Percentiles rank a stretch among this genome's conserved stretches.
These are phyloP conservation scores for Colletotrichum sansevieriae DNA, from an alignment of 2,329 filamentous ascomycete species.

Conservation along the genomic window DNA sequence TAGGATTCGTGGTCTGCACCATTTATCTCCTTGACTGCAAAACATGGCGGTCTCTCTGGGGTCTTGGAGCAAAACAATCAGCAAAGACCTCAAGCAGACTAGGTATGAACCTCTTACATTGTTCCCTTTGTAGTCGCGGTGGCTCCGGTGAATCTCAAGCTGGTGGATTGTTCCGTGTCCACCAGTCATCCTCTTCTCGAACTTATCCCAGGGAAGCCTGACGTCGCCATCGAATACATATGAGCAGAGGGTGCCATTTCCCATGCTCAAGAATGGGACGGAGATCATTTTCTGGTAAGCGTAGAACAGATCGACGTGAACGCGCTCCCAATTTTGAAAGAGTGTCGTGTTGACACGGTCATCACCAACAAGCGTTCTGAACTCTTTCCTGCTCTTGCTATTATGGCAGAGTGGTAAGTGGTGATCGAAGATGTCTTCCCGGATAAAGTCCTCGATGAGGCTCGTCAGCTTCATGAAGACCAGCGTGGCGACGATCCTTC, in stretches of 20 bases:
- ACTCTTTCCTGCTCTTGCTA: conserved; percentile 16
- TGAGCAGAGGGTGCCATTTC: background rate
- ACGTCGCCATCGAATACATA: conserved; percentile 11
- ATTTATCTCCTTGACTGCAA: conserved; percentile 33
- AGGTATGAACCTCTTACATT: background rate
- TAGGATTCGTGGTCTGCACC: conserved; percentile 7
- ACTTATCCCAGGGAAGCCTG: conserved; percentile 13
- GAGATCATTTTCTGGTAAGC: conserved; percentile 24
- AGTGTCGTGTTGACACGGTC: background rate
- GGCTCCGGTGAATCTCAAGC: conserved; percentile 13
- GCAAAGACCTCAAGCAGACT: background rate
- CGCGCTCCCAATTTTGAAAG: conserved; percentile 16
- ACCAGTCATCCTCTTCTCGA: background rate
- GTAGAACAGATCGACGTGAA: conserved; percentile 29
- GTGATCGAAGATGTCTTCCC: conserved; percentile 16
- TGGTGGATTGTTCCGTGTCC: conserved; percentile 14
- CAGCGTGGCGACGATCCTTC: conserved; percentile 17
- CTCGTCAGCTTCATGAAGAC: conserved; percentile 21
- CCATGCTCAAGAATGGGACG: conserved; percentile 20
- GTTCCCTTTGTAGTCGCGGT: background rate
- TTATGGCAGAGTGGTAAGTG: conserved; percentile 6
- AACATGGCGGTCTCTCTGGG: background rate
- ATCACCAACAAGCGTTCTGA: background rate
- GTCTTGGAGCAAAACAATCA: background rate
- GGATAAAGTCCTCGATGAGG: conserved; percentile 20